phyloP scores from a whole-genome alignment of 768 basidiomycete genomes.

The Aureoboletus auriporus region DNA sequence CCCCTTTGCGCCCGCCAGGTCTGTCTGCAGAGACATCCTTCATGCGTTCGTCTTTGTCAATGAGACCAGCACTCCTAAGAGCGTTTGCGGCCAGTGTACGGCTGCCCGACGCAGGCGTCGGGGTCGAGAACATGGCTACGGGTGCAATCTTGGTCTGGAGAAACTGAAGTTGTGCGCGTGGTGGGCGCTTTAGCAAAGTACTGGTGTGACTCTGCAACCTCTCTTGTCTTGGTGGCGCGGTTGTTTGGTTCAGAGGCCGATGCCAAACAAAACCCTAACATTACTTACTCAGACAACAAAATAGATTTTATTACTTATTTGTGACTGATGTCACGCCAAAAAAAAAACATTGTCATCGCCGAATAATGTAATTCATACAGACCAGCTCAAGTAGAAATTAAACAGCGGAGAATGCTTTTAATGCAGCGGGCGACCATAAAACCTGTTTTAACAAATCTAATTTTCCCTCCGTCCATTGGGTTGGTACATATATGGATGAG shows the following conservation, averaged over 20 bases:
- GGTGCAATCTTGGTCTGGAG: neutral
- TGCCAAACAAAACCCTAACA: slow-evolving; percentile 21
- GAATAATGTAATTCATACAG: slow-evolving; percentile 15
- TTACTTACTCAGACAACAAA: neutral
- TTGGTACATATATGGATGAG: slow-evolving; percentile 45
- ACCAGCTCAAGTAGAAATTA: slow-evolving; percentile 2
- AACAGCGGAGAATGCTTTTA: slow-evolving; percentile 1
- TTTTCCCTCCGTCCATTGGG: slow-evolving; percentile 37
- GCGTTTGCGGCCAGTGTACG: slow-evolving; percentile 58
- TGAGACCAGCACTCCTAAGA: slow-evolving; percentile 67
- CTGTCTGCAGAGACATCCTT: slow-evolving; percentile 59
- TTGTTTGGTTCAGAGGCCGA: slow-evolving; percentile 24
- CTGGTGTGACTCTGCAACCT: slow-evolving; percentile 22
- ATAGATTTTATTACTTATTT: neutral
- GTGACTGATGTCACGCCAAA: slow-evolving; percentile 22
- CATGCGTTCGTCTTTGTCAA: slow-evolving; percentile 75
- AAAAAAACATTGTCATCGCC: neutral
- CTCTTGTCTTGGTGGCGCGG: slow-evolving; percentile 18
- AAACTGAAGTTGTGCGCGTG: neutral
- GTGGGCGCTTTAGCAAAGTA: slow-evolving; percentile 11
- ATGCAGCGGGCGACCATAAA: slow-evolving; percentile 5
- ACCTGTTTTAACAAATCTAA: slow-evolving; percentile 8
- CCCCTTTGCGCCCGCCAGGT: slow-evolving; percentile 69
- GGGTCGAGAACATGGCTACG: slow-evolving; percentile 51
- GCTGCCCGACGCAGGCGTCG: slow-evolving; percentile 54